phyloP scores from a whole-genome alignment of 2,329 filamentous ascomycete species.

The Coniochaeta ligniaria region DNA sequence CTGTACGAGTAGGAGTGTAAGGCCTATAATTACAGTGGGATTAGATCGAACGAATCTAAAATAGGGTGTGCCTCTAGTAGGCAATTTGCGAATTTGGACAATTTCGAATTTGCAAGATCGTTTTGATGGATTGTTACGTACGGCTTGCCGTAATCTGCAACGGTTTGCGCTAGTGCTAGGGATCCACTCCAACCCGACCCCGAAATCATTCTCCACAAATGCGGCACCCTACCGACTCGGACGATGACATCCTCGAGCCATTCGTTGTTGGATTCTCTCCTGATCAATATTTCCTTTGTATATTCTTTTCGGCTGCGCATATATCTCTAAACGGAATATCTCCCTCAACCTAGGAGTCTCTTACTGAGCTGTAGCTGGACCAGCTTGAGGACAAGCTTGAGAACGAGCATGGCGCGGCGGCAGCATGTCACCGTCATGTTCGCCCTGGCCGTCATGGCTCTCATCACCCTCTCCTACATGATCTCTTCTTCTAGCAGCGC shows the following conservation, averaged over 20 bases:
- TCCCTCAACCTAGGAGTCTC: neutral
- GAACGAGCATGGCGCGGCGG: conserved; percentile 39
- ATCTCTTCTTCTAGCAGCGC: conserved; percentile 38
- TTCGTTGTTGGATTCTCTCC: neutral
- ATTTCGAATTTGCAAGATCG: too few species aligned
- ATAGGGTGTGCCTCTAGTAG: too few species aligned
- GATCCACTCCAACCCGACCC: neutral
- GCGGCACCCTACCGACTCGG: neutral
- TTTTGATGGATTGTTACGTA: too few species aligned
- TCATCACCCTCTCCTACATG: conserved; percentile 52
- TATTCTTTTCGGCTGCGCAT: neutral
- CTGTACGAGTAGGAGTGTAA: too few species aligned
- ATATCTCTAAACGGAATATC: neutral
- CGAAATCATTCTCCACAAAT: neutral
- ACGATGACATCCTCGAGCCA: neutral
- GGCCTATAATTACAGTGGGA: too few species aligned
- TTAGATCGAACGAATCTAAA: too few species aligned
- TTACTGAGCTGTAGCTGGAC: too few species aligned
- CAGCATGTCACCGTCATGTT: conserved; percentile 47
- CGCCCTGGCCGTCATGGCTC: conserved; percentile 45
- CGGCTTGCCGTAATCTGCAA: too few species aligned
- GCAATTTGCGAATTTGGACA: too few species aligned
- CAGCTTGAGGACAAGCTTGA: too few species aligned
- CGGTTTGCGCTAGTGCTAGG: neutral
- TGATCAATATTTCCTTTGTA: neutral